phyloP scores from a whole-genome alignment of 495 filamentous ascomycete species.

The Hypoxylon lenormandii region DNA sequence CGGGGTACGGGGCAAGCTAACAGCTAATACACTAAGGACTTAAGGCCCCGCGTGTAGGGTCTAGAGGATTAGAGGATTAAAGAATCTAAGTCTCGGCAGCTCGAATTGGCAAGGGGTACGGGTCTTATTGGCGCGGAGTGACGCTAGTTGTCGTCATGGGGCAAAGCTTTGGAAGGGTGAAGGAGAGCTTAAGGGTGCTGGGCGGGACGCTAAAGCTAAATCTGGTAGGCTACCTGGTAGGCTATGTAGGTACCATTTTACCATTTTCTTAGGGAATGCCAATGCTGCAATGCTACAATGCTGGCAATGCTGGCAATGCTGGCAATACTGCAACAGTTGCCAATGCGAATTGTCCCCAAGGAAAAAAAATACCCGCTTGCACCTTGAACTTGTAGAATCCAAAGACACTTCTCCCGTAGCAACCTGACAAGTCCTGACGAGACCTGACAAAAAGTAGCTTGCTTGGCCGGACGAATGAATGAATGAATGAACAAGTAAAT shows the following conservation, averaged over 20 bases:
- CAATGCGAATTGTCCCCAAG: no score
- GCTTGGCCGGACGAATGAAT: no score
- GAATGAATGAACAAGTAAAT: not conserved
- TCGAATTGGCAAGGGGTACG: constrained; percentile 36
- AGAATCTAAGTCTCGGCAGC: constrained; percentile 34
- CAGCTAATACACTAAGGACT: no score
- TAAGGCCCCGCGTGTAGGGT: no score
- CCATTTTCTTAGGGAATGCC: no score
- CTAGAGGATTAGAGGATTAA: no score
- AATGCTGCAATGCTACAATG: no score
- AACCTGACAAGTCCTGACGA: constrained; percentile 4
- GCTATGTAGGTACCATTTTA: no score
- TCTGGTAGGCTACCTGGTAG: not conserved
- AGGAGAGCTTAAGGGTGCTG: constrained; percentile 8
- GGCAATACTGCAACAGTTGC: no score
- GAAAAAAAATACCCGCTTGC: constrained; percentile 29
- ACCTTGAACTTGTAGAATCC: constrained; percentile 21
- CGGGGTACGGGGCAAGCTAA: no score
- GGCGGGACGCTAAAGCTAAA: not conserved
- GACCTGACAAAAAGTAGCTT: constrained; percentile 2
- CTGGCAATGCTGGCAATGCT: no score
- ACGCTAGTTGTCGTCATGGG: constrained; percentile 46
- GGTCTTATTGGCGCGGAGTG: constrained; percentile 29
- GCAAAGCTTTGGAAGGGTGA: constrained; percentile 33
- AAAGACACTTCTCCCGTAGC: constrained; percentile 7